Percentiles rank a stretch among this genome's conserved stretches.
Evolutionary conservation across 345 rosid genomes (phyloP).

Genomic region (Lepidium sativum): DNA sequence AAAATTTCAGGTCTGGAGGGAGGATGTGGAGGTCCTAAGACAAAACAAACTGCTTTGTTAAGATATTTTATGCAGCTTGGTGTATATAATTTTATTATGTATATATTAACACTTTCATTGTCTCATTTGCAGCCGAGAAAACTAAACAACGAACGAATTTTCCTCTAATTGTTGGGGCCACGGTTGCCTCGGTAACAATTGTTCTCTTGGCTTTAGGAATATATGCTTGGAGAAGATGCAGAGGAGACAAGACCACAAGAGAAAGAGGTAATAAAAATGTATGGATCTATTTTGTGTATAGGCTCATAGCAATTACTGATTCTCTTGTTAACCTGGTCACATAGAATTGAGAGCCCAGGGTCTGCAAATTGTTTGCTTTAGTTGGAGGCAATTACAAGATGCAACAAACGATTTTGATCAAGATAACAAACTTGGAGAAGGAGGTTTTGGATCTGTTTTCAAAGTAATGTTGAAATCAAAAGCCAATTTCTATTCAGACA

Average conservation of each 20-base stretch:
- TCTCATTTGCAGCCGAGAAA: constrained; percentile 3
- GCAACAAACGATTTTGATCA: constrained; percentile 20
- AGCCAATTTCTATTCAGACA: neutral
- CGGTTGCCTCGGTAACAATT: neutral
- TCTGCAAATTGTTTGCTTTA: constrained; percentile 11
- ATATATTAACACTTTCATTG: neutral
- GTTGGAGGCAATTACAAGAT: constrained; percentile 14
- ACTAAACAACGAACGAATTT: neutral
- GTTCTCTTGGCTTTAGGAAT: constrained; percentile 16
- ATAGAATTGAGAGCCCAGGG: neutral
- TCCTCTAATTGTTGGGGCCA: neutral
- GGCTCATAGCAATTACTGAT: neutral
- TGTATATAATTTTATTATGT: neutral
- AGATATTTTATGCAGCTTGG: neutral
- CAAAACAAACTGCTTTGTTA: neutral
- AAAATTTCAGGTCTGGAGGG: constrained; percentile 3
- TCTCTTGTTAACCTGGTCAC: neutral
- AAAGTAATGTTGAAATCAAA: neutral
- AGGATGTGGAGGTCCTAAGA: constrained; percentile 4
- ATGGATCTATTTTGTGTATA: neutral
- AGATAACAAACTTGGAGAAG: constrained; percentile 27
- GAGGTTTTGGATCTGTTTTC: constrained; percentile 28
- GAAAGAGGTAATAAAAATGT: neutral
- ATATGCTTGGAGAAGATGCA: constrained; percentile 23
- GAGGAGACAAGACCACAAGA: neutral